A percentile compares a stretch with the other conserved stretches of the same genome.
Evolutionary conservation across 257 asterid species (phyloP).

Genomic region (Rehmannia glutinosa): DNA sequence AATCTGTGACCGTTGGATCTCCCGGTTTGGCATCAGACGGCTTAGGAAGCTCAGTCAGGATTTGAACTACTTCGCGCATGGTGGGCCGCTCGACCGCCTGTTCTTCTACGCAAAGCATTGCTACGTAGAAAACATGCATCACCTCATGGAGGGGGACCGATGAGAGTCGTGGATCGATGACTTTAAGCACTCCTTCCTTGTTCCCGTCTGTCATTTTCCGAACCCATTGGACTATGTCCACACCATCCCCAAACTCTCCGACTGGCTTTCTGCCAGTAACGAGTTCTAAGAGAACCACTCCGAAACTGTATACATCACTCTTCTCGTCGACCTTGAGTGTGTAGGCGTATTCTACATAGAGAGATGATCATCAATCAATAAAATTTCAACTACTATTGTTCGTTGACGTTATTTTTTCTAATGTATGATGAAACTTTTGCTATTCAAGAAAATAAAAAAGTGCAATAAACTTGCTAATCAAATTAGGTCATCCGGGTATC

Average conservation of each 20-base stretch:
- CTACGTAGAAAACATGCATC: slow-evolving; percentile 89
- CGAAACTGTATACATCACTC: slow-evolving; percentile 96
- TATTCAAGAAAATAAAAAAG: no score
- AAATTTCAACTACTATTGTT: neutral
- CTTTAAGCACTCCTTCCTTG: slow-evolving; percentile 71
- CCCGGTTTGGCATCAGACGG: slow-evolving; percentile 35
- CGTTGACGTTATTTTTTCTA: neutral
- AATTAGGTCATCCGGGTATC: neutral
- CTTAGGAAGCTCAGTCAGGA: slow-evolving; percentile 85
- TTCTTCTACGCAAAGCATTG: slow-evolving; percentile 94
- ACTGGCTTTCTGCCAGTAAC: slow-evolving; percentile 87
- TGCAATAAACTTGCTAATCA: neutral
- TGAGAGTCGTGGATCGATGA: slow-evolving; percentile 79
- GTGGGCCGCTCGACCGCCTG: slow-evolving; percentile 96
- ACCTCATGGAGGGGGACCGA: slow-evolving; percentile 81
- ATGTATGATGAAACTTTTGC: no score
- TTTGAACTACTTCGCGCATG: slow-evolving; percentile 95
- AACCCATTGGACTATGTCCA: slow-evolving; percentile 97
- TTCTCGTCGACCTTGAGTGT: slow-evolving; percentile 96
- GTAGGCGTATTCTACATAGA: slow-evolving; percentile 78
- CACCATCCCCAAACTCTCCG: slow-evolving; percentile 96
- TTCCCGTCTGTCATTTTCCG: slow-evolving; percentile 78
- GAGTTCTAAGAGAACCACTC: slow-evolving; percentile 83
- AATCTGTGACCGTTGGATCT: slow-evolving; percentile 31
- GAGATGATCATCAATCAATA: neutral